Evolutionary conservation across 1,139 yeast genomes (phyloP).

Genomic region (Candida tropicalis): DNA sequence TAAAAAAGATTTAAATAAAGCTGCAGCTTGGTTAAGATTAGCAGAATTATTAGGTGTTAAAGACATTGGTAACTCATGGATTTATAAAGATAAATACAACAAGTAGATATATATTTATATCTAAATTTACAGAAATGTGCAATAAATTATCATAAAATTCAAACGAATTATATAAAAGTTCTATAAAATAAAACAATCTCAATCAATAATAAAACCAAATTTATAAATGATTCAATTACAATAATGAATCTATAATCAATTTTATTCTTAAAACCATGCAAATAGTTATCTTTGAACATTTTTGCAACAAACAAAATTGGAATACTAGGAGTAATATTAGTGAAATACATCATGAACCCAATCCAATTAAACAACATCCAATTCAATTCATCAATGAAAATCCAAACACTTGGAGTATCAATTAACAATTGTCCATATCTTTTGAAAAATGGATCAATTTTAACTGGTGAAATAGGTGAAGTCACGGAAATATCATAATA

Average conservation of each 20-base stretch:
- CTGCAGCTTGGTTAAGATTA: constrained; percentile 72
- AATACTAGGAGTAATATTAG: not conserved
- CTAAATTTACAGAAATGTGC: too few relatives aligned
- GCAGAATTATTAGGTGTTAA: constrained; percentile 68
- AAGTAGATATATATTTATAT: too few relatives aligned
- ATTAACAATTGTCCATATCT: constrained; percentile 17
- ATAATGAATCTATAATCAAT: constrained; percentile 12
- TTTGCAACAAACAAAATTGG: constrained; percentile 13
- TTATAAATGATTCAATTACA: constrained; percentile 10
- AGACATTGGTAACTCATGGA: constrained; percentile 76
- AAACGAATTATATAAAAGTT: not conserved
- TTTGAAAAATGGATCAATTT: constrained; percentile 18
- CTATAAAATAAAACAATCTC: constrained; percentile 5
- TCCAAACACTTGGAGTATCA: constrained; percentile 12
- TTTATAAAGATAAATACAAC: constrained; percentile 67
- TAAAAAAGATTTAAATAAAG: constrained; percentile 61
- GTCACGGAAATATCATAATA: constrained; percentile 21
- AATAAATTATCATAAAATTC: too few relatives aligned
- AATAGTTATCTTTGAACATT: constrained; percentile 23
- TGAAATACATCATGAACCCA: constrained; percentile 2
- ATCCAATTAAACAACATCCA: constrained; percentile 9
- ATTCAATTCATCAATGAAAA: constrained; percentile 16
- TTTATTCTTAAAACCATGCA: constrained; percentile 14
- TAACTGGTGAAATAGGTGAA: constrained; percentile 11
- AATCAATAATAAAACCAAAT: constrained; percentile 1